phyloP scores from a whole-genome alignment of 345 rosid genomes.

The Crucihimalaya himalaica region DNA sequence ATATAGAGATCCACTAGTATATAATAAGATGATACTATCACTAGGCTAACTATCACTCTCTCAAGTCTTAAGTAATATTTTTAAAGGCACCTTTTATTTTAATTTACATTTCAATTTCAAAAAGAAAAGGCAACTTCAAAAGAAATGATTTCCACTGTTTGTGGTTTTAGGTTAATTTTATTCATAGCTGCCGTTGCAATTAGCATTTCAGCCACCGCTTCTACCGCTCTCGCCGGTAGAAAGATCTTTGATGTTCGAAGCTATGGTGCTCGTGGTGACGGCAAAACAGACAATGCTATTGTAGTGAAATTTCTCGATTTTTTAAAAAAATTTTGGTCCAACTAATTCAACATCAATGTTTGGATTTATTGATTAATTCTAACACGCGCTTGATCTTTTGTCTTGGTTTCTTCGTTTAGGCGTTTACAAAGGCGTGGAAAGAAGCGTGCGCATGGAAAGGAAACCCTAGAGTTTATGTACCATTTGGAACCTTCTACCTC shows the following conservation, averaged over 20 bases:
- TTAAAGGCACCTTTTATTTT: neutral
- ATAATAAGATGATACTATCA: neutral
- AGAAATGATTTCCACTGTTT: slow-evolving; percentile 14
- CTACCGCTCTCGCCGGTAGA: neutral
- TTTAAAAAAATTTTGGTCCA: neutral
- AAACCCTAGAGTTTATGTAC: slow-evolving; percentile 29
- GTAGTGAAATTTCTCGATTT: slow-evolving; percentile 9
- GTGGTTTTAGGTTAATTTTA: slow-evolving; percentile 1
- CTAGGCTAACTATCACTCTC: neutral
- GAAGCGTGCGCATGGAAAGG: slow-evolving; percentile 36
- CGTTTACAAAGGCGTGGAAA: slow-evolving; percentile 40
- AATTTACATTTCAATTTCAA: neutral
- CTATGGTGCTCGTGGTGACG: slow-evolving; percentile 43
- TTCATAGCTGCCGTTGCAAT: neutral
- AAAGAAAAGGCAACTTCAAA: neutral
- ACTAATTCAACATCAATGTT: neutral
- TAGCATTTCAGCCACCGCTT: slow-evolving; percentile 8
- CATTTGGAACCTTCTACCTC: slow-evolving; percentile 33
- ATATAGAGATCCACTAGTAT: slow-evolving; percentile 17
- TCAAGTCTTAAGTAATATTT: neutral
- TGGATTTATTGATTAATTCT: neutral
- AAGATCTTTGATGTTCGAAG: slow-evolving; percentile 34
- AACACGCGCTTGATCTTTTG: neutral
- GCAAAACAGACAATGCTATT: slow-evolving; percentile 39
- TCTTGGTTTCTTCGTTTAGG: slow-evolving; percentile 14